A percentile compares a stretch with the other conserved stretches of the same genome.
phyloP scores from a whole-genome alignment of 352 stramenopile genomes.

The Phytophthora constricta region DNA sequence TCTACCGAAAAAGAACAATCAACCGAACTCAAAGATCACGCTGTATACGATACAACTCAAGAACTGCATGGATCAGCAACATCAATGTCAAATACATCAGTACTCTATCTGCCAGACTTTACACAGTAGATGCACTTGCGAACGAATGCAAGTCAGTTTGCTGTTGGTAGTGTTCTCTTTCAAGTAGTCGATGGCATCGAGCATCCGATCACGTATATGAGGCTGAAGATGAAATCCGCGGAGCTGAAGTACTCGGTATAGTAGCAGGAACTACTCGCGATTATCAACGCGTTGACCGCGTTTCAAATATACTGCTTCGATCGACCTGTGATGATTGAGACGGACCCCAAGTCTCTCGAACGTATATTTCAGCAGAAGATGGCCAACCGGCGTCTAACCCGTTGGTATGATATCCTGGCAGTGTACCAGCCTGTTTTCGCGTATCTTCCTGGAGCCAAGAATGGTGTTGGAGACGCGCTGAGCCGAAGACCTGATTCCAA shows the following conservation, averaged over 20 bases:
- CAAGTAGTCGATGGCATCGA: conserved; percentile 6
- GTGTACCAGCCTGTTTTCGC: conserved; percentile 6
- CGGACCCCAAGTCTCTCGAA: conserved; percentile 6
- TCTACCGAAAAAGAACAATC: neutral
- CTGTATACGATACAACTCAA: neutral
- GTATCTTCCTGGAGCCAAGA: conserved; percentile 21
- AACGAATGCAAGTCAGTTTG: conserved; percentile 11
- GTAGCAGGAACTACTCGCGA: conserved; percentile 4
- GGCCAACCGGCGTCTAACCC: neutral
- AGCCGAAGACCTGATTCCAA: neutral
- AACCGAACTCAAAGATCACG: conserved; percentile 4
- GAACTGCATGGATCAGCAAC: neutral
- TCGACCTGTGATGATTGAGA: neutral
- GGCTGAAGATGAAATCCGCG: conserved; percentile 11
- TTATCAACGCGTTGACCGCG: neutral
- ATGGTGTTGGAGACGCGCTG: conserved; percentile 1
- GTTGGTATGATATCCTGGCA: conserved; percentile 5
- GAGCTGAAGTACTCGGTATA: conserved; percentile 6
- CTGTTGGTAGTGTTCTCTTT: conserved; percentile 13
- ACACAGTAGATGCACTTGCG: conserved; percentile 1
- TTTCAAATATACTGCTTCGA: conserved; percentile 11
- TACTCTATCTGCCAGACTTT: conserved; percentile 15
- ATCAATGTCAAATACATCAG: neutral
- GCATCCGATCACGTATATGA: conserved; percentile 3
- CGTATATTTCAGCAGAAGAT: conserved; percentile 6